Conservation (phyloP, 768 basidiomycete species). For the Baorangia bicolor region DNA sequence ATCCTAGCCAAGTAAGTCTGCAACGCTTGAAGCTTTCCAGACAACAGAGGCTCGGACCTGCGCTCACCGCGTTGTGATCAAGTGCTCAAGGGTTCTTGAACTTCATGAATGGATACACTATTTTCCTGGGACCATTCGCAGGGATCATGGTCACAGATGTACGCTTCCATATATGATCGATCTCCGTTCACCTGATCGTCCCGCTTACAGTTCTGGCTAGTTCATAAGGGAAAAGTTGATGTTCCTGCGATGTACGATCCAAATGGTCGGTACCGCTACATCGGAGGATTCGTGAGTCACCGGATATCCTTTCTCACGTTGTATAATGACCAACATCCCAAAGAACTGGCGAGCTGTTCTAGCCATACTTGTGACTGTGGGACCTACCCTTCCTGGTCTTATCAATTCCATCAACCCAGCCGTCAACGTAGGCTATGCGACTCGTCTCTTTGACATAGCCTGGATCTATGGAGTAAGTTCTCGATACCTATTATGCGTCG, state of each 20-base stretch:
- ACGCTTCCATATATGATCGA: conserved; percentile 24
- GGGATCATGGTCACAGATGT: conserved; percentile 67
- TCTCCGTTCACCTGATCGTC: not conserved
- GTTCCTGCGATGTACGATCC: conserved; percentile 85
- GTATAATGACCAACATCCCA: not conserved
- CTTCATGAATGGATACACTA: conserved; percentile 83
- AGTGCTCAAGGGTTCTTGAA: conserved; percentile 66
- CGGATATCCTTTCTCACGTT: not conserved
- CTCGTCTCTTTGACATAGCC: conserved; percentile 63
- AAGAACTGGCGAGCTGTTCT: conserved; percentile 83
- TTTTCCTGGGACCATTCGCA: conserved; percentile 84
- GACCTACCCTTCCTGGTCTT: conserved; percentile 75
- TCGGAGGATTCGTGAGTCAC: conserved; percentile 63
- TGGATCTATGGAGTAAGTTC: conserved; percentile 72
- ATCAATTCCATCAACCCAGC: conserved; percentile 68
- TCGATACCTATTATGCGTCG: not conserved
- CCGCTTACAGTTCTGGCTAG: conserved; percentile 64
- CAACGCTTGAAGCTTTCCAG: not conserved
- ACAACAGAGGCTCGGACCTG: not conserved
- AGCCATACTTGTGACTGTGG: conserved; percentile 66
- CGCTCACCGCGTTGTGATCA: too few species aligned
- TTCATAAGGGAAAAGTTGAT: conserved; percentile 70
- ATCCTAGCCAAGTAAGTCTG: conserved; percentile 53
- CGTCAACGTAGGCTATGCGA: conserved; percentile 58
- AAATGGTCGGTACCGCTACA: conserved; percentile 75